Percentiles rank a stretch among this genome's conserved stretches.
Evolutionary conservation across 2,329 filamentous ascomycete species (phyloP).

Genomic region (Colletotrichum truncatum): DNA sequence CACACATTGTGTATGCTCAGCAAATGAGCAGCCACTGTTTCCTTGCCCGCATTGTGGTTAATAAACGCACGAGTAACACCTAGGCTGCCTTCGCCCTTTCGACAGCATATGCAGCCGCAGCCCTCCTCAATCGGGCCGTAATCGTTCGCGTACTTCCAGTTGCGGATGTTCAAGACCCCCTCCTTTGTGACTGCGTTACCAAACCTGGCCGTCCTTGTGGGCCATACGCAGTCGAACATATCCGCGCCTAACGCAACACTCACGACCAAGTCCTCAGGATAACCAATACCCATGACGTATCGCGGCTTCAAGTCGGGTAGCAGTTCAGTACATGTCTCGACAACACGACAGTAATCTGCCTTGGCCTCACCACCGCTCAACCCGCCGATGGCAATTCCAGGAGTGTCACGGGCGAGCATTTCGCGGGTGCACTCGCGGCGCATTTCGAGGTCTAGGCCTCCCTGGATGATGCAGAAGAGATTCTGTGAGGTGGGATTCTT

Average conservation of each 20-base stretch:
- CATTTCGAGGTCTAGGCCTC: conserved; percentile 89
- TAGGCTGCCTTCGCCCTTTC: conserved; percentile 73
- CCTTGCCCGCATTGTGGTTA: conserved; percentile 91
- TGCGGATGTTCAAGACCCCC: conserved; percentile 86
- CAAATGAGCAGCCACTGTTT: conserved; percentile 87
- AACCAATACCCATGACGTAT: conserved; percentile 99
- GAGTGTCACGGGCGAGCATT: conserved; percentile 92
- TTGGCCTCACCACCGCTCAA: conserved; percentile 96
- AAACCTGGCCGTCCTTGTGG: conserved; percentile 93
- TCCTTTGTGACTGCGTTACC: conserved; percentile 88
- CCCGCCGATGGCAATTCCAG: conserved; percentile 95
- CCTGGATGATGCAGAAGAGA: conserved; percentile 98
- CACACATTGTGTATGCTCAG: conserved; percentile 96
- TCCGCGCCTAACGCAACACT: conserved; percentile 94
- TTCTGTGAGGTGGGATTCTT: conserved; percentile 85
- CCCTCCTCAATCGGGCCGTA: conserved; percentile 85
- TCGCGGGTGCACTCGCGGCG: conserved; percentile 82
- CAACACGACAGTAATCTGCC: conserved; percentile 88
- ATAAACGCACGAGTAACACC: conserved; percentile 90
- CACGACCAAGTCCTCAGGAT: conserved; percentile 94
- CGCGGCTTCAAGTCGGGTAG: conserved; percentile 93
- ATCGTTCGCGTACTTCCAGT: conserved; percentile 79
- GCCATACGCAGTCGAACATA: conserved; percentile 99
- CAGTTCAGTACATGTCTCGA: conserved; percentile 83
- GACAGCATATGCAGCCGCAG: conserved; percentile 84